Evolutionary conservation across 257 asterid genomes (phyloP).

Genomic region (Phtheirospermum japonicum): DNA sequence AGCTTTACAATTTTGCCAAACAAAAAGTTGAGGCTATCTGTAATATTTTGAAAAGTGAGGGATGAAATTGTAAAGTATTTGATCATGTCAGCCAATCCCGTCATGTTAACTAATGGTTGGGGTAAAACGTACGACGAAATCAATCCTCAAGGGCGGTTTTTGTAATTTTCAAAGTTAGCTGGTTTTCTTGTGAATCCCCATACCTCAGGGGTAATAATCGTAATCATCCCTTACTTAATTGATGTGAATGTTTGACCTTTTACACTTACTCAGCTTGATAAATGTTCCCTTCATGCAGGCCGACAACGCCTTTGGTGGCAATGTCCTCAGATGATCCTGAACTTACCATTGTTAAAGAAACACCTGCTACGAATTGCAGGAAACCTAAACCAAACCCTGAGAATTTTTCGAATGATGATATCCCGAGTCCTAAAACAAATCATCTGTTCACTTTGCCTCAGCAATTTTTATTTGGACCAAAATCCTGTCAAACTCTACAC

Average conservation of each 20-base stretch:
- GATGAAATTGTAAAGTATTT: too few species aligned
- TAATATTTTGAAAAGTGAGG: neutral
- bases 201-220: too few species aligned
- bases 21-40: neutral
- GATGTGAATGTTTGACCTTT: constrained; percentile 4
- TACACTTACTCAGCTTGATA: constrained; percentile 19
- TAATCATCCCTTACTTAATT: neutral
- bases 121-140: neutral
- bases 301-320: constrained; percentile 35
- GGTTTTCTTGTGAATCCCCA: too few species aligned
- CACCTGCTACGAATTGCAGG: constrained; percentile 42
- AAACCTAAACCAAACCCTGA: constrained; percentile 36
- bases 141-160: neutral
- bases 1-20: neutral
- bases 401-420: constrained; percentile 35
- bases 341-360: constrained; percentile 60
- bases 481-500: constrained; percentile 28
- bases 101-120: neutral
- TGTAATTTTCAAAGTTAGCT: too few species aligned
- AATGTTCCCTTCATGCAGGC: constrained; percentile 47
- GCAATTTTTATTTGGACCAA: constrained; percentile 38
- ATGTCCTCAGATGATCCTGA: constrained; percentile 44
- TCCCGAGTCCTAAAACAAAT: constrained; percentile 37
- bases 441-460: constrained; percentile 34
- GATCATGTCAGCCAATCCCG: neutral